A percentile compares a stretch with the other conserved stretches of the same genome.
Evolutionary conservation across 2,329 filamentous ascomycete genomes (phyloP).

Genomic region (Xylariaceae sp.): DNA sequence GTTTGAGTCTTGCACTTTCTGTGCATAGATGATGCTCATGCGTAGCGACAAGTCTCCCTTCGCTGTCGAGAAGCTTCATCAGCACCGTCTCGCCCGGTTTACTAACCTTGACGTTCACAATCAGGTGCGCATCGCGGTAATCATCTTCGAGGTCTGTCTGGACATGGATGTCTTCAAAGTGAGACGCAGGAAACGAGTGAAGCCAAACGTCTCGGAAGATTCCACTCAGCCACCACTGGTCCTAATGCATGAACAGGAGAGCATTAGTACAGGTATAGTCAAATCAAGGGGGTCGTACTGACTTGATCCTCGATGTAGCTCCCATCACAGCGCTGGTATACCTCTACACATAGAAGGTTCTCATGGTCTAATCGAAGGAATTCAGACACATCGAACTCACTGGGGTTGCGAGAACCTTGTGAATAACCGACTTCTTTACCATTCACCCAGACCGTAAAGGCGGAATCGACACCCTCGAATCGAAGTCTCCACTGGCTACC

Average conservation of each 20-base stretch:
- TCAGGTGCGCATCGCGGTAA: constrained; percentile 49
- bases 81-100: constrained; percentile 29
- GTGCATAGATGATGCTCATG: constrained; percentile 24
- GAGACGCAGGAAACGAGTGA: constrained; percentile 52
- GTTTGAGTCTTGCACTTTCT: constrained; percentile 39
- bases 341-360: constrained; percentile 59
- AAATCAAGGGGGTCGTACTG: constrained; percentile 5
- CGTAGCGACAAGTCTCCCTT: constrained; percentile 29
- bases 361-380: constrained; percentile 39
- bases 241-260: constrained; percentile 30
- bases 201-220: constrained; percentile 68
- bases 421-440: constrained; percentile 63
- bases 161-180: constrained; percentile 53
- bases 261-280: constrained; percentile 7
- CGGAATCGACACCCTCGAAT: constrained; percentile 70
- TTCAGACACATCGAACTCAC: constrained; percentile 64
- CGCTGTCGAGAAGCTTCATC: constrained; percentile 35
- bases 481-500: constrained; percentile 58
- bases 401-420: constrained; percentile 66
- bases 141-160: constrained; percentile 51
- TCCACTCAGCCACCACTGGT: constrained; percentile 63
- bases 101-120: constrained; percentile 41
- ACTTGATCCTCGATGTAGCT: constrained; percentile 65
- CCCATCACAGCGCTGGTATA: constrained; percentile 68
- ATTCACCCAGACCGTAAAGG: constrained; percentile 68